phyloP scores from a whole-genome alignment of 2,329 filamentous ascomycete species.

The Cryphonectria naterciae region DNA sequence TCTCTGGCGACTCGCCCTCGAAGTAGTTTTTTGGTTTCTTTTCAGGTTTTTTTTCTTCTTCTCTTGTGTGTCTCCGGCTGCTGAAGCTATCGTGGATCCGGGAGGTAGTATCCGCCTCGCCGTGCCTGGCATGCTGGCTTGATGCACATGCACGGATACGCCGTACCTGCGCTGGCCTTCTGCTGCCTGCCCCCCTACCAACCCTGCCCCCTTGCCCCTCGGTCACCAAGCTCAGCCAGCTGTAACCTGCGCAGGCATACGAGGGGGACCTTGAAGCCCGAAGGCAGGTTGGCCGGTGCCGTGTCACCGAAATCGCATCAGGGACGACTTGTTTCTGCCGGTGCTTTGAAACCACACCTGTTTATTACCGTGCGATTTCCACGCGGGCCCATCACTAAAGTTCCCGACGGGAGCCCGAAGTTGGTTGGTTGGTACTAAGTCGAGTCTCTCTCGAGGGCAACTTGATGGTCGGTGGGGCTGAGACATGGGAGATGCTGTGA shows the following conservation, averaged over 20 bases:
- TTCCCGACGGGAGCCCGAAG: not conserved
- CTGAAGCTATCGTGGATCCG: constrained; percentile 9
- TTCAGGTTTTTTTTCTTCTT: not conserved
- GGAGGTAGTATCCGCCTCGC: constrained; percentile 11
- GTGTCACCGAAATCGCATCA: not conserved
- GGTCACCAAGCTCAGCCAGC: not conserved
- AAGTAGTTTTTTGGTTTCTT: not conserved
- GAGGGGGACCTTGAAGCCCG: not conserved
- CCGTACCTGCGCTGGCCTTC: constrained; percentile 14
- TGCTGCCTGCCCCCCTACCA: not conserved
- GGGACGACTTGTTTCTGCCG: not conserved
- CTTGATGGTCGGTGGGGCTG: constrained; percentile 3
- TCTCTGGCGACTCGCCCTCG: not conserved
- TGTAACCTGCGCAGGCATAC: not conserved
- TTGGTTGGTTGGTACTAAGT: not conserved
- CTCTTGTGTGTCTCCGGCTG: not conserved
- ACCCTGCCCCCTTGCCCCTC: not conserved
- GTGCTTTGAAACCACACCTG: not conserved
- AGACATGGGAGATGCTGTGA: not conserved
- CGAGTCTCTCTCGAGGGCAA: not conserved
- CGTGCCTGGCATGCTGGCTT: constrained; percentile 9
- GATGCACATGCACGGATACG: constrained; percentile 1
- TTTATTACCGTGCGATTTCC: constrained; percentile 6
- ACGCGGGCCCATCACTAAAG: not conserved
- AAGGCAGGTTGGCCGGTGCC: not conserved